Base-by-base conservation (phyloP, 495 filamentous ascomycete species). In the Penicillium fimorum region DNA sequence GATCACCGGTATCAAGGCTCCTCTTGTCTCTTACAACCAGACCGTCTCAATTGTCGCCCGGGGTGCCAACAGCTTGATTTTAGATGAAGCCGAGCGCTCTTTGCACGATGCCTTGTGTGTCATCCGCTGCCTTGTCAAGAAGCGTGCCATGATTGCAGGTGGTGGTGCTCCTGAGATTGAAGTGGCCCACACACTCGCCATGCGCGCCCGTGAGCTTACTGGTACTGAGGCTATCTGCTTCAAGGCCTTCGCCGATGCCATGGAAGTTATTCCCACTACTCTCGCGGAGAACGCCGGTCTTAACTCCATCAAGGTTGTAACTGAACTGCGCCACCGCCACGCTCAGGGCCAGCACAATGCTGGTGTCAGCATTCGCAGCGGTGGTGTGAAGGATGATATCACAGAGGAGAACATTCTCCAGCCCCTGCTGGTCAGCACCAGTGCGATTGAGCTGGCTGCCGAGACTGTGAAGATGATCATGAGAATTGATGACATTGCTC, bases 381-480 rank as follows among this genome's bases (percentile, higher is more conserved):
- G 95, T 9, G 94, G 95, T 50, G 95, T 98, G 43, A 96, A 95
- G 81, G 83, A 86, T 51, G 90, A 96, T 69, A 96, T 96, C 59
- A 87, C 88, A 44, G 95, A 96, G 65, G 94, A 98, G 81, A 97
- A 96, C 62, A 96, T 98, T 47, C 77, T 98, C 72, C 94, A 98
- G 79, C 94, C 94, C 10, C 76, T 98, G 70, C 74, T 98, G 50
- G 94, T 98, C 45, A 96, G 89, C 79, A 98, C 94, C 37, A 97
- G 92, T 71, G 92, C 94, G 3, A 93, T 98, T 68, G 91, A 98
- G 78, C 75, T 98, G 68, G 94, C 95, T 37, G 90, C 91, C 3
- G 94, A 98, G 81, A 97, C 94, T 54, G 92, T 96, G 61, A 98
- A 97, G 83, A 96, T 97, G 91, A 88, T 97, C 74, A 82, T 97